Evolutionary conservation across 1,284 basidiomycete species (phyloP).

Genomic region (Grifola frondosa): DNA sequence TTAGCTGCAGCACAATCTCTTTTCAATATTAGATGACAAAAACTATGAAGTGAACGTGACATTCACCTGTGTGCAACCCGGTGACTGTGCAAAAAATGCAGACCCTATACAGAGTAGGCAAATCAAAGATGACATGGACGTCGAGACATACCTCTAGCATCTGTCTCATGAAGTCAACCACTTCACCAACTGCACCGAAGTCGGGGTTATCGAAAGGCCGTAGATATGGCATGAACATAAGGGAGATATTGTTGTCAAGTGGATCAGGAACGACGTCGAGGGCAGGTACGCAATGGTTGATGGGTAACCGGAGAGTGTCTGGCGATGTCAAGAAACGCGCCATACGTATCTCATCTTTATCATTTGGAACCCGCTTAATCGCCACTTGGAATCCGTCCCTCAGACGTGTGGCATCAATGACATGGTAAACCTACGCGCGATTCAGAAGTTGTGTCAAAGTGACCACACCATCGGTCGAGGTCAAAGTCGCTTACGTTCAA

Average conservation of each 20-base stretch:
- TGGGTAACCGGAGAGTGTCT: not conserved
- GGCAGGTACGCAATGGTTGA: conserved; percentile 20
- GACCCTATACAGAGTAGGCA: conserved; percentile 14
- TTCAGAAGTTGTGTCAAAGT: not conserved
- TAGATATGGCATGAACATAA: conserved; percentile 29
- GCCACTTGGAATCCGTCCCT: conserved; percentile 16
- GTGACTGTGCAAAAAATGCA: conserved; percentile 23
- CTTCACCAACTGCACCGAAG: conserved; percentile 23
- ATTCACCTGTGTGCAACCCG: conserved; percentile 26
- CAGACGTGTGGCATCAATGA: conserved; percentile 23
- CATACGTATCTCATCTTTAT: conserved; percentile 10
- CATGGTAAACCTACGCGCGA: not conserved
- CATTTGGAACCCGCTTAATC: conserved; percentile 18
- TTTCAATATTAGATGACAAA: too few species aligned
- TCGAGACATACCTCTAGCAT: conserved; percentile 23
- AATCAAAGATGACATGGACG: not conserved
- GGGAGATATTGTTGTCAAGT: not conserved
- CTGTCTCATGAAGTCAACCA: conserved; percentile 26
- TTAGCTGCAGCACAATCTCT: conserved; percentile 29
- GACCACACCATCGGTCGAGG: not conserved
- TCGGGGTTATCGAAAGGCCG: conserved; percentile 20
- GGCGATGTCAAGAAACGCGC: conserved; percentile 3
- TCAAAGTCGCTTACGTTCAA: not conserved
- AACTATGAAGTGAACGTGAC: not conserved
- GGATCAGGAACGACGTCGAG: conserved; percentile 20